These are phyloP conservation scores for Termitomyces sp. DNA, from an alignment of 768 basidiomycete species.

Conservation along the genomic window DNA sequence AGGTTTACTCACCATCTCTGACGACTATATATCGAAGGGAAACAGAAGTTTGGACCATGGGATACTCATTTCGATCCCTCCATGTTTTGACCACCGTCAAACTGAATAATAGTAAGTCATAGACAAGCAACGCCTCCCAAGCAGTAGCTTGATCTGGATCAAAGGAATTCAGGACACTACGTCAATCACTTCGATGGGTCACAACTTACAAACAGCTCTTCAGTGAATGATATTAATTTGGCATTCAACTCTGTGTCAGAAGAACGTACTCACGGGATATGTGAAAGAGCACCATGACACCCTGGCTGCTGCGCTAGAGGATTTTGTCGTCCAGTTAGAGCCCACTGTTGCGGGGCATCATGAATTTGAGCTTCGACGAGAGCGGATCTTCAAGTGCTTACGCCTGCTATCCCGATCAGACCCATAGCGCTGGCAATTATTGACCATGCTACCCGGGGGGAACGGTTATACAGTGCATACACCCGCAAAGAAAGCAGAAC, in stretches of 20 bases:
- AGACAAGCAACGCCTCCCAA: constrained; percentile 8
- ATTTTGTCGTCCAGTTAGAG: not conserved
- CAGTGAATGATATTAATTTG: not conserved
- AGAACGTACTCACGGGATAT: not conserved
- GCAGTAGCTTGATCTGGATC: constrained; percentile 1
- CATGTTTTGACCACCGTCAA: constrained; percentile 9
- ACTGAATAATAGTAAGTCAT: constrained; percentile 4
- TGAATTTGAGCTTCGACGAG: not conserved
- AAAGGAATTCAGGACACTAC: not conserved
- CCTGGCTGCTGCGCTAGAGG: not conserved
- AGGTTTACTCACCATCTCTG: constrained; percentile 1
- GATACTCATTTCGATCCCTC: not conserved
- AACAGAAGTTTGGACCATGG: not conserved
- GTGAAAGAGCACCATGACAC: not conserved
- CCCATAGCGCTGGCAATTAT: not conserved
- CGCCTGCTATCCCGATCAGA: not conserved
- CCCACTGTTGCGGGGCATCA: not conserved
- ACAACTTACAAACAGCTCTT: constrained; percentile 2
- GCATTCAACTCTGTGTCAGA: too few species aligned
- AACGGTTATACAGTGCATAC: not conserved
- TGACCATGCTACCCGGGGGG: not conserved
- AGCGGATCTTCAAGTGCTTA: not conserved
- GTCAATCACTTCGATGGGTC: not conserved
- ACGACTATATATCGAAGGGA: not conserved
- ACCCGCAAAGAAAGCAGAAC: not conserved